Percentiles rank a stretch among this genome's conserved stretches.
These are phyloP conservation scores for Diaporthe sp. DNA, from an alignment of 2,329 filamentous ascomycete species.

Conservation along the genomic window DNA sequence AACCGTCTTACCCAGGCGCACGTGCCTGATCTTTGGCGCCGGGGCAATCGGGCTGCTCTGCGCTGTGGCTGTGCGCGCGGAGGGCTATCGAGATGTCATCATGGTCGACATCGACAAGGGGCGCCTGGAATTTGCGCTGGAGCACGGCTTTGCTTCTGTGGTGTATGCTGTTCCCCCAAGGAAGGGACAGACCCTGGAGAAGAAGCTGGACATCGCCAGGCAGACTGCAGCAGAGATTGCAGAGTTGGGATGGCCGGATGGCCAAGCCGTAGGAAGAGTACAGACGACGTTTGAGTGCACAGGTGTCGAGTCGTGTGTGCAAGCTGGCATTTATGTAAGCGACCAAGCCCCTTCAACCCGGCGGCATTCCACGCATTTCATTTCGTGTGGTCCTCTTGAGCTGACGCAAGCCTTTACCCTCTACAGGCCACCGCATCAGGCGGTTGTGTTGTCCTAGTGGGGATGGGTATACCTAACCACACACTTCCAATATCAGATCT, in stretches of 20 bases:
- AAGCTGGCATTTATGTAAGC: too few species aligned
- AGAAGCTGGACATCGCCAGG: slow-evolving; percentile 31
- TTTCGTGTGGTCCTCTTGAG: too few species aligned
- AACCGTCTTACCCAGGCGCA: slow-evolving; percentile 43
- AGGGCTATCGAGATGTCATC: slow-evolving; percentile 21
- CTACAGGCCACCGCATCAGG: too few species aligned
- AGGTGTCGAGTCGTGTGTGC: too few species aligned
- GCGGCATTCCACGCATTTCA: too few species aligned
- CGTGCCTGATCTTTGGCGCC: slow-evolving; percentile 15
- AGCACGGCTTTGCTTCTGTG: slow-evolving; percentile 41
- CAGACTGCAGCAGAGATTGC: slow-evolving; percentile 18
- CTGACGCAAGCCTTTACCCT: too few species aligned
- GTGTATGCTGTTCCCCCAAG: slow-evolving; percentile 39
- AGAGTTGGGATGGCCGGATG: neutral
- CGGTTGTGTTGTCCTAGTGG: too few species aligned
- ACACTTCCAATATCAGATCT: too few species aligned
- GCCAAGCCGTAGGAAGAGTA: too few species aligned
- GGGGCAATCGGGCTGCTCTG: slow-evolving; percentile 28
- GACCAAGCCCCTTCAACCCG: too few species aligned
- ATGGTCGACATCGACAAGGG: slow-evolving; percentile 27
- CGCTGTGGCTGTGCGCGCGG: slow-evolving; percentile 10
- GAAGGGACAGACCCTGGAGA: slow-evolving; percentile 30
- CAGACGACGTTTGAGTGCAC: too few species aligned
- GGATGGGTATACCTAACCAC: too few species aligned
- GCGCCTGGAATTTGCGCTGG: slow-evolving; percentile 33